Base-by-base conservation (phyloP, 164 flowering plant genomes). In the Brasenia schreberi region DNA sequence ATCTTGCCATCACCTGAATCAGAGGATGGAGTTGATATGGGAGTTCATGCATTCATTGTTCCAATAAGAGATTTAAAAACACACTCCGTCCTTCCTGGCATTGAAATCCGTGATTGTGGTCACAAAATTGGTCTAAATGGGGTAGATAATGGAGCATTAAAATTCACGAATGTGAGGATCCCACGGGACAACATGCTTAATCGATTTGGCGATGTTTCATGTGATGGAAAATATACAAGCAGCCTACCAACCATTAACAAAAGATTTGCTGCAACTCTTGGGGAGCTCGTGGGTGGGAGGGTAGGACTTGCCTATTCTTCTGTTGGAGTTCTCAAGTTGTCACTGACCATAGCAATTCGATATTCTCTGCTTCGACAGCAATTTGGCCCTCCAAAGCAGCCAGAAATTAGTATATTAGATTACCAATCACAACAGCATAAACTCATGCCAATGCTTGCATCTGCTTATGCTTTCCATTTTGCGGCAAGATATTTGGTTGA, bases 401-500 rank as follows among this genome's bases (percentile, higher is more conserved):
- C 94, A 18, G 97, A 92, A 72, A 76, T 92, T 61, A 82, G 86
- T 70, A 90, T 94, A 62, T 86, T 94, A 58, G 98, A 94, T 74
- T 94, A 94, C 76, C 98, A 90, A 66, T 90, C 97, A 70, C 97
- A 94, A 58, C 98, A 94, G 73, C 98, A 90, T 81, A 90, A 86
- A 77, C 97, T 93, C 44, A 90, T 94, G 98, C 97, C 98, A 14
- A 89, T 94, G 98, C 79, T 94, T 64, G 97, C 97, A 65, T 86
- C 95, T 52, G 79, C 96, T 18, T 94, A 94, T 79, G 99, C 90
- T 33, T 92, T 89, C 68, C 95, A 94, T 74, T 91, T 91, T 79
- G 85, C 97, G 3, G 81, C 95, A 0, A 18, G 58, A 56, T 64
- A 86, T 74, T 81, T 94, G 78, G 84, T 94, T 68, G 96, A 91